Conservation (phyloP, 2,329 filamentous ascomycete genomes). For the Penicillium oxalicum region DNA sequence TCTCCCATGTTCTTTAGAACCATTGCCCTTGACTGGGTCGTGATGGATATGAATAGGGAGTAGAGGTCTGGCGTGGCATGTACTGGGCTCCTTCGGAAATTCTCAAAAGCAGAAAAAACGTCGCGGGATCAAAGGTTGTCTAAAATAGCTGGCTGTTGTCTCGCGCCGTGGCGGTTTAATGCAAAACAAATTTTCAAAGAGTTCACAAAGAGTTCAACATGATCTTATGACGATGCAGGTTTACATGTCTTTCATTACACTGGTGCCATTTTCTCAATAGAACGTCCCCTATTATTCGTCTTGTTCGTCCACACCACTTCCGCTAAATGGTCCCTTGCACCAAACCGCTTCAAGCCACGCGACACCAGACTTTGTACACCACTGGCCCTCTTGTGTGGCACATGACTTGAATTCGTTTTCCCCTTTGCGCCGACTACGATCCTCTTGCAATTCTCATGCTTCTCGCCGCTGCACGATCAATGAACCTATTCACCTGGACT, state of each 20-base stretch:
- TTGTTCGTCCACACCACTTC: not conserved
- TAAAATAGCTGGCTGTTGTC: conserved; percentile 38
- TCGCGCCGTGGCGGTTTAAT: conserved; percentile 41
- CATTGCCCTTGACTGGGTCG: conserved; percentile 27
- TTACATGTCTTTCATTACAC: conserved; percentile 15
- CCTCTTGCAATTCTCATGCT: too few species aligned
- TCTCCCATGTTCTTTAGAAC: conserved; percentile 31
- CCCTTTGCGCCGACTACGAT: too few species aligned
- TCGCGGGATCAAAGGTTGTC: conserved; percentile 39
- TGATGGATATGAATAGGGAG: conserved; percentile 30
- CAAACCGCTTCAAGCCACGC: too few species aligned
- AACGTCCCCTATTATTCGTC: not conserved
- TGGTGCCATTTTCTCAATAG: not conserved
- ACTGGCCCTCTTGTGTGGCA: too few species aligned
- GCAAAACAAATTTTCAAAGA: conserved; percentile 31
- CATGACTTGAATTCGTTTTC: too few species aligned
- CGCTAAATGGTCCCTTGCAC: too few species aligned
- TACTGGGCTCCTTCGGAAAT: conserved; percentile 26
- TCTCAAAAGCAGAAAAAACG: conserved; percentile 31
- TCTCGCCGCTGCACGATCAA: too few species aligned
- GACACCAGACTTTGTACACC: too few species aligned
- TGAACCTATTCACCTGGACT: too few species aligned
- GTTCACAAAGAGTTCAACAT: conserved; percentile 28
- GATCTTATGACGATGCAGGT: conserved; percentile 27
- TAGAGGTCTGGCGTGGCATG: conserved; percentile 15